Conservation (phyloP, 2,329 filamentous ascomycete species). For the Fusarium multiceps region DNA sequence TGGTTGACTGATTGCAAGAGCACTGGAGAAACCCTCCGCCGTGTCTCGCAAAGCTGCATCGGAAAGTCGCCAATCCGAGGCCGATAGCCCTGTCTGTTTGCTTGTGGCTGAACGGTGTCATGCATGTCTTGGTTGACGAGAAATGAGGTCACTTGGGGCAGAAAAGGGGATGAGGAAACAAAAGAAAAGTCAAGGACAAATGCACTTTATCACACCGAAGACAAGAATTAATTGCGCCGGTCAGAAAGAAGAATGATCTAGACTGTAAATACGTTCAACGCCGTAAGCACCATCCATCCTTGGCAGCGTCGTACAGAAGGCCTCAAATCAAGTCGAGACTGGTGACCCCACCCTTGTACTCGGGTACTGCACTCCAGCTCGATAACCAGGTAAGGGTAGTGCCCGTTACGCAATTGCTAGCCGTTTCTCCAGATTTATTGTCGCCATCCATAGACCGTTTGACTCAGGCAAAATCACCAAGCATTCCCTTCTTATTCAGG, state of each 20-base stretch:
- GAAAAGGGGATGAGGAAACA: neutral
- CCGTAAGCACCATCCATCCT: neutral
- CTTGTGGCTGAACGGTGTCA: neutral
- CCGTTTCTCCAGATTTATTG: neutral
- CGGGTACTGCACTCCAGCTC: neutral
- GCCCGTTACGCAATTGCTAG: neutral
- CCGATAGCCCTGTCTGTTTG: neutral
- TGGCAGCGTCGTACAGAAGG: neutral
- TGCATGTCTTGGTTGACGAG: neutral
- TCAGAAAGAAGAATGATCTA: neutral
- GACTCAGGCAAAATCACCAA: neutral
- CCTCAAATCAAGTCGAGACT: neutral
- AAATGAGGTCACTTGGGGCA: neutral
- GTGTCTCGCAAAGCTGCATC: neutral
- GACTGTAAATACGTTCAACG: neutral
- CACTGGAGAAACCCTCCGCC: neutral
- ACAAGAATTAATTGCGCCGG: neutral
- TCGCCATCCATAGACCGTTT: neutral
- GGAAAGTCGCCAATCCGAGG: neutral
- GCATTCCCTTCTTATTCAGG: neutral
- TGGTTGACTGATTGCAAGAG: neutral
- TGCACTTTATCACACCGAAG: neutral
- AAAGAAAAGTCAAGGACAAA: neutral
- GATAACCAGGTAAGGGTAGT: neutral
- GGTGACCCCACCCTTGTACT: neutral